A percentile compares a stretch with the other conserved stretches of the same genome.
Evolutionary conservation across 1,284 basidiomycete genomes (phyloP).

Genomic region (Melampsora americana): DNA sequence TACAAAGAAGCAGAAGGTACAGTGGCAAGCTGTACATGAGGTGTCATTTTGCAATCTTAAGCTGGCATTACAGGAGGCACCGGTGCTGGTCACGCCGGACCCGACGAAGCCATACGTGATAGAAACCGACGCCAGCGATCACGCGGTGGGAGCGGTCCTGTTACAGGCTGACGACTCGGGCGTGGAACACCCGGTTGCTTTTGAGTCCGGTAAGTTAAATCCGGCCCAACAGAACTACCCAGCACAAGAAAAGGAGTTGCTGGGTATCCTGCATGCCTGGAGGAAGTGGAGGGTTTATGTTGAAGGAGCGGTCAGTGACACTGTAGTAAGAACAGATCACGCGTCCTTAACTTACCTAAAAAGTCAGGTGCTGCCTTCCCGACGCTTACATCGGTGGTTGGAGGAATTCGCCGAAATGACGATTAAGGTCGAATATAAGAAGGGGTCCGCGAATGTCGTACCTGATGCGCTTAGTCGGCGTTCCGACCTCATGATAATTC

Average conservation of each 20-base stretch:
- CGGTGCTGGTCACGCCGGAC: not conserved
- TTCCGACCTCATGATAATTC: not conserved
- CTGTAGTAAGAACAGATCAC: conserved; percentile 57
- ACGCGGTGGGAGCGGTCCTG: conserved; percentile 29
- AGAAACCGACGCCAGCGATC: conserved; percentile 14
- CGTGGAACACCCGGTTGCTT: conserved; percentile 30
- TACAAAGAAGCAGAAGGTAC: not conserved
- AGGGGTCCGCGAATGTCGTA: too few relatives aligned
- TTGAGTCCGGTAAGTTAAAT: conserved; percentile 41
- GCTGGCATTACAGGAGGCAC: not conserved
- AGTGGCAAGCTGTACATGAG: conserved; percentile 2
- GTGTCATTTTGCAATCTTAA: not conserved
- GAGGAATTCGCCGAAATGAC: conserved; percentile 55
- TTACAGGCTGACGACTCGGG: conserved; percentile 17
- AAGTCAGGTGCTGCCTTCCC: conserved; percentile 54
- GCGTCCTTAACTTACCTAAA: conserved; percentile 55
- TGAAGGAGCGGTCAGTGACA: conserved; percentile 48
- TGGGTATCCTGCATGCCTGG: conserved; percentile 45
- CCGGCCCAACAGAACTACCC: conserved; percentile 44
- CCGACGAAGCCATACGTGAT: not conserved
- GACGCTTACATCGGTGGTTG: conserved; percentile 55
- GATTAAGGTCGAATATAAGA: conserved; percentile 52
- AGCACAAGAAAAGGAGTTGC: conserved; percentile 44
- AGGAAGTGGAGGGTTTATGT: conserved; percentile 42
- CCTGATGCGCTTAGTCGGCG: conserved; percentile 55